Conservation (phyloP, 768 basidiomycete genomes). For the Auricularia sp. region DNA sequence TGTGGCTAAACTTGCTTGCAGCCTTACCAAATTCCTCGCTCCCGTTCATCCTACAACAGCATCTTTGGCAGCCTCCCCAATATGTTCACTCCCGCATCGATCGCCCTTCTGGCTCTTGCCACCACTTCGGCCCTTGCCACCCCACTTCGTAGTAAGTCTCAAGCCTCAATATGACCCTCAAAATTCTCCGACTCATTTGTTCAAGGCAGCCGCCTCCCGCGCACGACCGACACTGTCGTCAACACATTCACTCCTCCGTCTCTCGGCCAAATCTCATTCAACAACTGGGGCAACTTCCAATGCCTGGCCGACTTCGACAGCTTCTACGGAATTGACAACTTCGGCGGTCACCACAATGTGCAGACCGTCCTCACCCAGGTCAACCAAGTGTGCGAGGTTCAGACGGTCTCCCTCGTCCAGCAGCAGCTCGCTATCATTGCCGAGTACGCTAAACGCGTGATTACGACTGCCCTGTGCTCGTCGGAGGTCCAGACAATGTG, state of each 20-base stretch:
- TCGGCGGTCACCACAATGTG: slow-evolving; percentile 5
- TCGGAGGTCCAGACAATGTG: slow-evolving; percentile 33
- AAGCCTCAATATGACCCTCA: neutral
- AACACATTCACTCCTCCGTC: neutral
- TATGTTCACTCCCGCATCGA: neutral
- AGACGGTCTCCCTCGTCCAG: slow-evolving; percentile 6
- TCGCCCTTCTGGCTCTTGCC: neutral
- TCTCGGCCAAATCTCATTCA: neutral
- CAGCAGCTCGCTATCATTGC: slow-evolving; percentile 8
- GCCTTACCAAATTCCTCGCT: neutral
- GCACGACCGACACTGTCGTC: neutral
- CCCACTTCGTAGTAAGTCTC: neutral
- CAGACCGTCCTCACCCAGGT: slow-evolving; percentile 1
- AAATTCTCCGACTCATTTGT: neutral
- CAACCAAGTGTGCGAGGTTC: slow-evolving; percentile 2
- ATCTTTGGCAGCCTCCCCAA: neutral
- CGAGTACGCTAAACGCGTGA: slow-evolving; percentile 7
- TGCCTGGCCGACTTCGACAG: slow-evolving; percentile 5
- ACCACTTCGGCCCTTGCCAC: neutral
- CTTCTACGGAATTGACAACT: slow-evolving; percentile 9
- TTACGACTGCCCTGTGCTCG: slow-evolving; percentile 32
- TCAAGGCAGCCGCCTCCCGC: neutral
- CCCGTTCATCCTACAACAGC: neutral
- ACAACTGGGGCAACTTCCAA: neutral
- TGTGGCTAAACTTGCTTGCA: neutral